Conservation (phyloP, 345 rosid species). For the Linum tenue region DNA sequence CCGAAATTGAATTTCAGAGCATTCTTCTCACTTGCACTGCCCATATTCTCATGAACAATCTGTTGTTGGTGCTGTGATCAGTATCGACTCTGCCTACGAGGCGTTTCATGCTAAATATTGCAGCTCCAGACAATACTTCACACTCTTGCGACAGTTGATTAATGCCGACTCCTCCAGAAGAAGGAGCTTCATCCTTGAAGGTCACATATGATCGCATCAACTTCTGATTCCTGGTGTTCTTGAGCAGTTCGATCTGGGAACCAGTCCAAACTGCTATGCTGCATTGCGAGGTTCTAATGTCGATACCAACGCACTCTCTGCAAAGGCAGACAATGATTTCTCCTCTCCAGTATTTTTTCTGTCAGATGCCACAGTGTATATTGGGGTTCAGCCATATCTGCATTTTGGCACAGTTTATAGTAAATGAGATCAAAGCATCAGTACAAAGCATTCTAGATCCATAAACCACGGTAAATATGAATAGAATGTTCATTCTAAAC, state of each 20-base stretch:
- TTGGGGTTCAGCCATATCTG: slow-evolving; percentile 66
- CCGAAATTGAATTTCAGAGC: slow-evolving; percentile 84
- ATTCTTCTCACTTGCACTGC: slow-evolving; percentile 71
- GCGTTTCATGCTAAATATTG: slow-evolving; percentile 88
- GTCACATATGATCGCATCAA: slow-evolving; percentile 66
- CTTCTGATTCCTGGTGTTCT: slow-evolving; percentile 65
- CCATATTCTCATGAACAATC: slow-evolving; percentile 54
- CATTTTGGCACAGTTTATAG: slow-evolving; percentile 1
- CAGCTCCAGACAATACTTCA: slow-evolving; percentile 70
- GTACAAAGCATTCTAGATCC: too few species aligned
- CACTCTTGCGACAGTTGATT: slow-evolving; percentile 60
- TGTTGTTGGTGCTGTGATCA: slow-evolving; percentile 84
- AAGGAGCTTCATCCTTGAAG: slow-evolving; percentile 63
- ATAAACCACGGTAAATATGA: too few species aligned
- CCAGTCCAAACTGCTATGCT: slow-evolving; percentile 83
- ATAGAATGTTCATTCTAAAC: too few species aligned
- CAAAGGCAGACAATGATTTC: slow-evolving; percentile 47
- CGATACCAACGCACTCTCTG: slow-evolving; percentile 79
- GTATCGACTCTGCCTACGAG: slow-evolving; percentile 79
- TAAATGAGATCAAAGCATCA: background rate
- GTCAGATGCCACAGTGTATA: slow-evolving; percentile 80
- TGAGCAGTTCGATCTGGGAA: slow-evolving; percentile 65
- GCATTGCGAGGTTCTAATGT: slow-evolving; percentile 84
- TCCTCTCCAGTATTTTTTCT: slow-evolving; percentile 68
- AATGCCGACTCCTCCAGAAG: slow-evolving; percentile 76